Percentiles rank a stretch among this genome's conserved stretches.
Evolutionary conservation across 1,139 yeast genomes (phyloP).

Genomic region (Saccharomyces hybrid): DNA sequence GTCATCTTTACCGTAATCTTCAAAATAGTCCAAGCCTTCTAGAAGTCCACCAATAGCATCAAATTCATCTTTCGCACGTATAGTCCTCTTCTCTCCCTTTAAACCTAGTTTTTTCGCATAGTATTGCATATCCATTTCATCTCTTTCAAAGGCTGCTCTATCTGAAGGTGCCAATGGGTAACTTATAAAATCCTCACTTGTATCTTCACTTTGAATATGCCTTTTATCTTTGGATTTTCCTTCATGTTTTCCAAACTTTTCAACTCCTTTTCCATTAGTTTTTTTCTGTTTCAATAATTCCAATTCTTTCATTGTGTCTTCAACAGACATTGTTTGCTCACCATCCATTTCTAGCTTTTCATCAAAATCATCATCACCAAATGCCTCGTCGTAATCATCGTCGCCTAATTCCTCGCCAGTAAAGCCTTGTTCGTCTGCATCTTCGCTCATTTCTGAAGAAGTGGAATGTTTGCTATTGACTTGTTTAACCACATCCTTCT

Average conservation of each 20-base stretch:
- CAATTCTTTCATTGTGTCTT: constrained; percentile 40
- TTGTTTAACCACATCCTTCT: neutral
- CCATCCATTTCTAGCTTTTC: constrained; percentile 2
- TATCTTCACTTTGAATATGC: constrained; percentile 5
- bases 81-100: constrained; percentile 46
- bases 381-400: constrained; percentile 8
- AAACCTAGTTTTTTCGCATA: constrained; percentile 78
- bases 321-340: constrained; percentile 22
- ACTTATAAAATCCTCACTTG: neutral
- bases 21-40: constrained; percentile 69
- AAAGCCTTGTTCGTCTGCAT: neutral
- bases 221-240: constrained; percentile 8
- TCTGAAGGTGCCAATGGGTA: constrained; percentile 36
- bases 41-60: constrained; percentile 67
- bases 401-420: neutral
- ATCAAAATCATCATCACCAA: constrained; percentile 25
- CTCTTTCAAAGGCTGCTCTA: constrained; percentile 44
- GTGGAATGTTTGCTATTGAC: neutral
- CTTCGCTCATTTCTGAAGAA: constrained; percentile 2
- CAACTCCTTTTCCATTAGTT: constrained; percentile 3
- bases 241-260: neutral
- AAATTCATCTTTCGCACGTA: constrained; percentile 45
- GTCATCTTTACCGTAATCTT: constrained; percentile 33
- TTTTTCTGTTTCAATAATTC: constrained; percentile 36
- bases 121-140: constrained; percentile 72